phyloP scores from a whole-genome alignment of 345 rosid species.

The Syzygium oleosum region DNA sequence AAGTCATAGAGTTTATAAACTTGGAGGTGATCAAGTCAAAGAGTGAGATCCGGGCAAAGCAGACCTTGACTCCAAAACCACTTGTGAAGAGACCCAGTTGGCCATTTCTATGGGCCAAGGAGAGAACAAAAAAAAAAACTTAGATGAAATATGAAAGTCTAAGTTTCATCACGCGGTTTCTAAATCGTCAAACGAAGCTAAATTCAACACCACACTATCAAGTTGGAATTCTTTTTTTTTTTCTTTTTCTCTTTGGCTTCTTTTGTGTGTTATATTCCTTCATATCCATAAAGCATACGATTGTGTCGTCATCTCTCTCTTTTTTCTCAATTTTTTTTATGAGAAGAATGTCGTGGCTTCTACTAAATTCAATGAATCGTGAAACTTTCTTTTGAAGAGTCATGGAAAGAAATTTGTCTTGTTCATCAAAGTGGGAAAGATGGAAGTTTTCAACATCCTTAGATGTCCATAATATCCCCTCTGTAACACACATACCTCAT shows the following conservation, averaged over 20 bases:
- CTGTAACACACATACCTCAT: background rate
- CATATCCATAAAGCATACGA: background rate
- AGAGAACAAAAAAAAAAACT: background rate
- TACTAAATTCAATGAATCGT: accelerated
- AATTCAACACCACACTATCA: background rate
- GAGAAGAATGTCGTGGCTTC: background rate
- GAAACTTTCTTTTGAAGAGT: background rate
- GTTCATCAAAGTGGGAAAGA: background rate
- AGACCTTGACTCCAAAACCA: background rate
- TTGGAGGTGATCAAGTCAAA: background rate
- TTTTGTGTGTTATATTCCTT: background rate
- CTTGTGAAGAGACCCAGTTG: background rate
- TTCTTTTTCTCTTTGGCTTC: no score
- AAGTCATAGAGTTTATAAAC: background rate
- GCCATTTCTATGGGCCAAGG: background rate
- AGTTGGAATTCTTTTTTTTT: background rate
- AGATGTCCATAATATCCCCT: background rate
- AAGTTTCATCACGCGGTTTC: background rate
- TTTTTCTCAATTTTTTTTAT: no score
- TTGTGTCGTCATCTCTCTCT: no score
- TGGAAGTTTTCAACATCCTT: background rate
- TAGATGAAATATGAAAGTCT: background rate
- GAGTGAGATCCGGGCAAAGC: background rate
- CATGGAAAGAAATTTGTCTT: background rate
- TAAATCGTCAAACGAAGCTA: background rate